Evolutionary conservation across 1,284 basidiomycete species (phyloP), one percentile per base, ranked within the genome.

Genomic region (Apiotrichum sp.): DNA sequence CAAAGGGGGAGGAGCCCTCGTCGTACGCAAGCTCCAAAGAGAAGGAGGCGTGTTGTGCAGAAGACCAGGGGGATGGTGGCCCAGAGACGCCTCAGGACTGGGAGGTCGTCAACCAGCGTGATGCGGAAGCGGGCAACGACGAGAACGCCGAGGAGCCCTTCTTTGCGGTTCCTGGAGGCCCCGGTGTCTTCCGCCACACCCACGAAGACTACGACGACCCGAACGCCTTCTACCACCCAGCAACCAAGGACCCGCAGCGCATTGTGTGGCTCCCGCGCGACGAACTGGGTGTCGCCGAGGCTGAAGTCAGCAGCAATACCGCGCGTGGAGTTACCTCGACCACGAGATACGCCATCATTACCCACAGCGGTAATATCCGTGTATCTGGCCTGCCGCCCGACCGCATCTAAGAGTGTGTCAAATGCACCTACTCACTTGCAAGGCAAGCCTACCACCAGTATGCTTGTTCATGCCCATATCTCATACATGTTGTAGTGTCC

Each of bases 241-340:
- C 88, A 9, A 79, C 84, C 10, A 84, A 85, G 51, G 81, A 85
- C 50, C 83, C 85, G 44, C 87, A 90, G 74, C 80, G 83, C 56
- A 78, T 83, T 9, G 77, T 96, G 40, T 96, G 93, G 92, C 74
- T 95, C 50, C 88, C 91, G 11, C 70, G 73, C 47, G 89, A 93
- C 66, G 71, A 79, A 45, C 77, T 87, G 4, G 88, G 88, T 0
- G 65, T 91, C 47, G 82, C 77, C 10, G 78, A 79, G 56, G 84
- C 82, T 58, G 88, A 91, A 75, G 82, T 82, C 62, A 69, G 73
- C 56, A 82, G 75, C 59, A 85, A 86, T 69, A 67, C 68, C 56
- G 80, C 79, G 47, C 76, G 74, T 8, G 86, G 85, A 0, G 81
- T 93, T 16, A 73, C 78, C 59, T 82, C 81, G 22, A 83, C 82